Evolutionary conservation across 257 asterid species (phyloP), one percentile per base, ranked within the genome.

Genomic region (Datura wrightii): DNA sequence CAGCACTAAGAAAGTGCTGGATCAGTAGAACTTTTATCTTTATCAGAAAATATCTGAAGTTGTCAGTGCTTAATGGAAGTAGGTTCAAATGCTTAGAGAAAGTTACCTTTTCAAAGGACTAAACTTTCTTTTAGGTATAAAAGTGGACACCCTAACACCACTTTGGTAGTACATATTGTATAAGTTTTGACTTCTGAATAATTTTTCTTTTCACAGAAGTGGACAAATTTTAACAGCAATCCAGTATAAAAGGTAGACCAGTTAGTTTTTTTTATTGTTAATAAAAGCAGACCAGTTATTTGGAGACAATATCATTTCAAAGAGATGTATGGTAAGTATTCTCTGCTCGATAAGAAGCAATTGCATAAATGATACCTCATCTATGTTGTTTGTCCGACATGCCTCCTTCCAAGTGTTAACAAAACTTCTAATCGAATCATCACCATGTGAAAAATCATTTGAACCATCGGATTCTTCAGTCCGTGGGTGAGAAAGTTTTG

Each of bases 341-440:
- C 63, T 52, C 15, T 52, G 82, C 82, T 50, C 5, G 63, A 16
- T 52, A 14, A 31, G 82, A 52, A 78, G 60, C 46, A 78, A 78
- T 18, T 78, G 82, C 82, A 31, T 76, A 52, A 34, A 34, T 78
- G 60, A 44, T 91, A 96, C 99, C 99, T 93, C 96, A 72, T 91
- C 91, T 62, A 87, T 88, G 56, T 48, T 83, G 86, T 89, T 85
- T 79, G 72, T 86, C 14, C 79, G 89, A 89, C 99, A 96, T 69
- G 94, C 92, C 83, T 91, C 98, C 89, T 90, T 92, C 98, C 98
- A 96, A 65, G 97, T 94, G 85, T 94, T 78, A 69, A 92, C 42
- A 79, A 96, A 96, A 85, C 86, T 88, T 90, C 54, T 88, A 71
- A 94, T 80, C 16, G 96, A 91, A 84, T 93, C 97, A 72, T 79